phyloP scores from a whole-genome alignment of 2,329 filamentous ascomycete genomes.

The Aspergillus tamarii region DNA sequence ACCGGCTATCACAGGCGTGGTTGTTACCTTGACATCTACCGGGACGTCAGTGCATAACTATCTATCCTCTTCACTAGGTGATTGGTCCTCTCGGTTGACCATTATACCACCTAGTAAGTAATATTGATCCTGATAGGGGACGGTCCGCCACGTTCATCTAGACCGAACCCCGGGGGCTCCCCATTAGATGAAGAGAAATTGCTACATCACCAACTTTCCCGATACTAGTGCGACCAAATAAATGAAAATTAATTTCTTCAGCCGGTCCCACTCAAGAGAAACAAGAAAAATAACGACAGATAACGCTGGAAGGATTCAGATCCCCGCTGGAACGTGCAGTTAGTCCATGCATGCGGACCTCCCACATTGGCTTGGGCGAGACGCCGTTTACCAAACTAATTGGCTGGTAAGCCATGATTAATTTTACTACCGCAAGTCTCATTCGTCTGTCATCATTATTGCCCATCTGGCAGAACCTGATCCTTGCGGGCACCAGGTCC shows the following conservation, averaged over 20 bases:
- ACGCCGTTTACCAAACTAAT: not conserved
- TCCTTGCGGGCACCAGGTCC: conserved; percentile 2
- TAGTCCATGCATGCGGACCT: conserved; percentile 4
- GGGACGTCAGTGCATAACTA: not conserved
- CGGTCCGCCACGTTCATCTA: conserved; percentile 4
- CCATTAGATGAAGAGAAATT: not conserved
- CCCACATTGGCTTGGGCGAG: not conserved
- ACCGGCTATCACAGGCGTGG: not conserved
- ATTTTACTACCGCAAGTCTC: conserved; percentile 1
- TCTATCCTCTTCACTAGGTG: not conserved
- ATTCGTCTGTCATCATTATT: conserved; percentile 5
- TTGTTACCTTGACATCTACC: not conserved
- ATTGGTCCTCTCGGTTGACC: not conserved
- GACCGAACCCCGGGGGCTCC: not conserved
- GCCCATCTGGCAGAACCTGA: not conserved
- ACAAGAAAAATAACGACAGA: not conserved
- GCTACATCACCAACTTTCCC: not conserved
- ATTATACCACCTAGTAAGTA: not conserved
- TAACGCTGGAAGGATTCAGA: not conserved
- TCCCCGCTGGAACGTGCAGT: not conserved
- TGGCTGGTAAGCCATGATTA: not conserved
- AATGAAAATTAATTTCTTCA: not conserved
- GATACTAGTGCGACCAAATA: not conserved
- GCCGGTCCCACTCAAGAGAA: not conserved
- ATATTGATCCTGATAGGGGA: not conserved